A percentile compares a stretch with the other conserved stretches of the same genome.
Evolutionary conservation across 2,329 filamentous ascomycete species (phyloP).

Genomic region (Fusarium solani-melongenae): DNA sequence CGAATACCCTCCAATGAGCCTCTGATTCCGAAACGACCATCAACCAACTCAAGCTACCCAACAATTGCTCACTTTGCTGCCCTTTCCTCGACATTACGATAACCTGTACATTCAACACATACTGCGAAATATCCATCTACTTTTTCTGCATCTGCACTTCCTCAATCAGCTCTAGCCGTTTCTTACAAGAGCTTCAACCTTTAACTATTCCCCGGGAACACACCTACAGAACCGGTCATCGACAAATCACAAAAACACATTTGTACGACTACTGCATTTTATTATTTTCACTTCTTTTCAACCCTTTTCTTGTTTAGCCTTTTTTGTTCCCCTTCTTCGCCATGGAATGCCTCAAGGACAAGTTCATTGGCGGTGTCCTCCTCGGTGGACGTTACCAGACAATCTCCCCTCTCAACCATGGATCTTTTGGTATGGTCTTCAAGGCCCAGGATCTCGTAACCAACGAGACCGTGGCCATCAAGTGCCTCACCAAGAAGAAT

Average conservation of each 20-base stretch:
- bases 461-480: conserved; percentile 88
- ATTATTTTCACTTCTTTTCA: conserved; percentile 29
- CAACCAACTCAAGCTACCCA: conserved; percentile 38
- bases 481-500: conserved; percentile 89
- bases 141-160: conserved; percentile 18
- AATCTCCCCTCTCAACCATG: conserved; percentile 94
- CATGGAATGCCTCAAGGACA: conserved; percentile 88
- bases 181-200: conserved; percentile 26
- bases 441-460: conserved; percentile 84
- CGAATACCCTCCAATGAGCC: conserved; percentile 54
- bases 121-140: conserved; percentile 33
- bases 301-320: conserved; percentile 28
- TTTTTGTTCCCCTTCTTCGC: conserved; percentile 27
- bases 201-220: conserved; percentile 11
- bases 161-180: conserved; percentile 28
- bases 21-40: conserved; percentile 52
- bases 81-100: conserved; percentile 36
- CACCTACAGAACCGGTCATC: conserved; percentile 28
- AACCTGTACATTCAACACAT: conserved; percentile 50
- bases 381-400: conserved; percentile 92
- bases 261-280: conserved; percentile 47
- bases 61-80: conserved; percentile 38
- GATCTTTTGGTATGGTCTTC: conserved; percentile 99
- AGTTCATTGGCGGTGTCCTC: conserved; percentile 81
- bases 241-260: conserved; percentile 37